Evolutionary conservation across 148 eudicot species (phyloP), one percentile per base, ranked within the genome.

Genomic region (Agrostemma githago): DNA sequence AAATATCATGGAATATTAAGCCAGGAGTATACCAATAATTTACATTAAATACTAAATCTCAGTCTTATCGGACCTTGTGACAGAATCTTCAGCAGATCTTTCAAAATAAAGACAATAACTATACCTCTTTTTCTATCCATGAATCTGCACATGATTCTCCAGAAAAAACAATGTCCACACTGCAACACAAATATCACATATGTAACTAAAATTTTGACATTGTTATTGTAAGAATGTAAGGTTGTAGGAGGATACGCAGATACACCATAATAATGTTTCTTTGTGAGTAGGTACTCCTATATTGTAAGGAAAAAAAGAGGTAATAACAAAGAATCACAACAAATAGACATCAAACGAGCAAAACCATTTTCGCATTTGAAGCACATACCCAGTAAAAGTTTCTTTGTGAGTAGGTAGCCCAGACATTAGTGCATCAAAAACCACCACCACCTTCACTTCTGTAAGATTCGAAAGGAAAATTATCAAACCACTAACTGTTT

Each of bases 121-220:
- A 34, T 80, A 92, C 99, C 99, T 95, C 99, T 83, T 89, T 92
- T 80, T 95, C 99, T 76, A 95, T 95, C 99, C 99, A 95, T 65
- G 94, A 82, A 90, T 95, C 99, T 68, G 99, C 99, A 82, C 90
- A 89, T 42, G 93, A 84, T 79, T 92, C 92, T 75, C 83, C 84
- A 19, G 97, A 82, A 80, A 68, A 95, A 8, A 95, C 82, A 59
- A 95, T 64, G 79, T 95, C 99, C 79, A 95, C 85, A 58, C 99
- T 95, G 91, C 88, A 88, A 46, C 83, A 66, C 59, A 56, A 62
- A 72, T 21, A 11, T 39, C 26, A 42, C 37, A 53, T 40, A 34
- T 19, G 56, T 65, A 63, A 21, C 57, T 65, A 56, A 21, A 65
- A 43, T 43, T 38, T 17, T 6, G 72, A 40, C 9, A 42, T 58